Conservation (phyloP, 2,329 filamentous ascomycete species). For the Colletotrichum acutatum region DNA sequence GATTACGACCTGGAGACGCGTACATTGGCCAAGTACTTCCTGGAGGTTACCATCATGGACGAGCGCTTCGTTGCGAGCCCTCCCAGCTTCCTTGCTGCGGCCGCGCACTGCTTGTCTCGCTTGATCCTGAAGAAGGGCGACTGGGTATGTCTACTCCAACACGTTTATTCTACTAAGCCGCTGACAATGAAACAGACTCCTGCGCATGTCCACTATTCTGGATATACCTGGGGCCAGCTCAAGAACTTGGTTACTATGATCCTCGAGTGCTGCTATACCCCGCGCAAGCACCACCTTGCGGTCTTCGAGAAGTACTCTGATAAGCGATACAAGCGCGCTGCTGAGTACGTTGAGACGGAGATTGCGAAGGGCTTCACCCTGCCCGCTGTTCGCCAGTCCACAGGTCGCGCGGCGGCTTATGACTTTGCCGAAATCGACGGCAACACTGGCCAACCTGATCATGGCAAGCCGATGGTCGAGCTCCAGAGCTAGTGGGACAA, state of each 20-base stretch:
- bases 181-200: slow-evolving; percentile 69
- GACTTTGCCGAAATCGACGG: slow-evolving; percentile 30
- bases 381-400: slow-evolving; percentile 55
- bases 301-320: slow-evolving; percentile 94
- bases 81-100: slow-evolving; percentile 90
- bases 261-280: slow-evolving; percentile 86
- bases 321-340: slow-evolving; percentile 86
- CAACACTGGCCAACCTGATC: slow-evolving; percentile 18
- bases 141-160: slow-evolving; percentile 76
- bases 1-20: slow-evolving; percentile 96
- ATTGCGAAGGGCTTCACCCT: slow-evolving; percentile 70
- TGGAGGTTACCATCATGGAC: slow-evolving; percentile 97
- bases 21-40: slow-evolving; percentile 96
- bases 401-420: slow-evolving; percentile 37
- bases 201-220: slow-evolving; percentile 90
- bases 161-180: background rate
- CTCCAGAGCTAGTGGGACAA: slow-evolving; percentile 34
- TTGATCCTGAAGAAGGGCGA: slow-evolving; percentile 90
- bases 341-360: slow-evolving; percentile 81
- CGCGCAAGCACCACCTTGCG: slow-evolving; percentile 83
- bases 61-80: slow-evolving; percentile 94
- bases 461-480: slow-evolving; percentile 32
- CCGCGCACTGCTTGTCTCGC: slow-evolving; percentile 90
- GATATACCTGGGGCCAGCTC: slow-evolving; percentile 89
- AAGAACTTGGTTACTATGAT: slow-evolving; percentile 81